Base-by-base conservation (phyloP, 2,329 filamentous ascomycete genomes). In the Colletotrichum camelliae region DNA sequence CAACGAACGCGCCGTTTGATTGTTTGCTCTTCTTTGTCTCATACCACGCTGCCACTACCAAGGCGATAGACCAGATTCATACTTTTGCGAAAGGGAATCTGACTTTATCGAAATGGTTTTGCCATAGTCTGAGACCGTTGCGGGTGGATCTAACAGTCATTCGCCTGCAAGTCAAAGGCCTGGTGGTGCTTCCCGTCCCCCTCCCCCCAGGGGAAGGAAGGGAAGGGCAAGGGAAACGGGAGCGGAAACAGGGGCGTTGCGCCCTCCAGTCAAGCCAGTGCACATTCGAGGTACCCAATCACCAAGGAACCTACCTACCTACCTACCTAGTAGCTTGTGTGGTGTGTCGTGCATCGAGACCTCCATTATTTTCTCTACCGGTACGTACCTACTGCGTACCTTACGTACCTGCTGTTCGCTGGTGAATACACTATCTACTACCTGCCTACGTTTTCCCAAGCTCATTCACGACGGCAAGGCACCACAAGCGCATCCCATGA, bases 101-200 rank as follows among this genome's bases (percentile, higher is more conserved):
- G 64, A 72, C 57, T 73, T 68, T 68, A 67, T 73, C 65, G 43
- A 48, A 67, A 48, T 60, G 33, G 57, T 72, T 68, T 62, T 35
- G 57, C 70, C 57, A 67, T 75, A 60, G 73, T 68, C 70, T 65
- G 58, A 75, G 73, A 75, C 64, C 66, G 37, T 57, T 68, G 43
- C 18, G 35, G 27, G 70, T 73, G 70, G 72, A 72, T 67, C 72
- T 67, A 55, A 10, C 72, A 55, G 61, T 58, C 55, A 62, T 52
- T 73, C 65, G 55, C 29, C 48, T 70, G 68, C 61, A 67, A 72
- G 68, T 43, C 24, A 72, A 27, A 37, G 55, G 43, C 43, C 43
- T 48, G 43, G 43, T 48, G 43, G 29, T 31, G 29, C 43, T 21
- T 48, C 43, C 43, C 43, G 29, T 43, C 39, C 39, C 24, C 24